Base-by-base conservation (phyloP, 306 rosid species). In the Begonia masoniana region DNA sequence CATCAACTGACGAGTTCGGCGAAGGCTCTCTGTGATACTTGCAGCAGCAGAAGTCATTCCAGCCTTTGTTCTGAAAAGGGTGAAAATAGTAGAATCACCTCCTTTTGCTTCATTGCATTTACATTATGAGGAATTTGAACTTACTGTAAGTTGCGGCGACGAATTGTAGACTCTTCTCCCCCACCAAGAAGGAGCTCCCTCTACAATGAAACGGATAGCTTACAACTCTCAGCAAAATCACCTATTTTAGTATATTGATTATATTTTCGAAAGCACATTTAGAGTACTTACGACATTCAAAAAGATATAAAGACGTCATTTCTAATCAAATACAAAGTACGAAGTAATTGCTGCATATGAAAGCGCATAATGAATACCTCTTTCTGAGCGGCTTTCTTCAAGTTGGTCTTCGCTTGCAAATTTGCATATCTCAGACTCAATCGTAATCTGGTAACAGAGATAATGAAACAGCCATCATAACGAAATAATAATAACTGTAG, bases 41-140 rank as follows among this genome's bases (percentile, higher is more conserved):
- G 85, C 97, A 46, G 88, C 86, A 6, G 97, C 96, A 61, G 96
- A 83, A 46, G 94, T 85, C 94, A 91, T 85, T 58, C 96, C 92
- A 52, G 84, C 92, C 64, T 83, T 85, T 63, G 94, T 85, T 79
- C 97, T 85, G 71, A 47, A 76, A 63, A 21, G 50, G 43, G 10
- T 26, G 42, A 35, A 21, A 60, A 49, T 12, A n/a, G n/a, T n/a
- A 9, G 19, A 13, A 43, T 47, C 10, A 10, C 10, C 10, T 51
- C 45, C 10, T 47, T 45, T 45, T 0, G 13, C 15, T n/a, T 45
- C 39, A 51, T 10, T 51, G 31, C 4, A 17, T 51, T 15, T 17
- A 14, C 19, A 17, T 14, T 51, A 17, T 3, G 55, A 36, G 23
- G 50, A 41, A 16, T 14, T 46, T 41, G 7, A 10, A 68, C 97